Base-by-base conservation (phyloP, 805 yeast species). In the Brettanomyces nanus region DNA sequence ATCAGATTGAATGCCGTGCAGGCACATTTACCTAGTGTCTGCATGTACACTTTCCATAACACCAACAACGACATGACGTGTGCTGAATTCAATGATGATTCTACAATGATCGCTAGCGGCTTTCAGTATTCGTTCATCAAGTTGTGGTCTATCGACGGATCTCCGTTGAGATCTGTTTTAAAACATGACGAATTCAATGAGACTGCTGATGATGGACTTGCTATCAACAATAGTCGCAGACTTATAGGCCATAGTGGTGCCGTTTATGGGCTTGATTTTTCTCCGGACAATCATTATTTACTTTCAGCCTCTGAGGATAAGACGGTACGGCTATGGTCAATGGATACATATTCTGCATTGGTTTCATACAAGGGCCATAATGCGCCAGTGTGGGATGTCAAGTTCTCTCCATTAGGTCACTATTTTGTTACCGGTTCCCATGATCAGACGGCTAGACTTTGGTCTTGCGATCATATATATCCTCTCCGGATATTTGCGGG, bases 381-480 rank as follows among this genome's bases (percentile, higher is more conserved):
- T 52, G 94, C 85, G 48, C 97, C 98, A 1, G 83, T 92, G 20
- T 92, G 98, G 98, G 97, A 92, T 56, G 97, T 92, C 6, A 75
- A 82, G 50, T 92, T 86, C 54, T 80, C 95, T 2, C 98, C 98
- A 2, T 65, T 84, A 51, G 98, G 98, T 4, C 97, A 92, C 62
- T 92, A 92, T 63, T 92, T 92, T 61, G 96, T 94, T n/a, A 89
- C 97, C 0, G 96, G 94, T 0, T 85, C 96, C 3, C 96, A 89
- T 55, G 99, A 92, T 56, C 97, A 89, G 58, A 92, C 98, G 0
- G 97, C 97, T 1, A 73, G 97, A 44, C 68, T 92, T 40, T 92
- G 99, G 99, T 87, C 95, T 19, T 86, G 95, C 49, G 98, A 92
- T 58, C 99, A 92, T 61, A 89, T 92, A 32, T 89, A 90, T 56